These are phyloP conservation scores for Fomes fomentarius DNA, from an alignment of 1,284 basidiomycete species.

Conservation along the genomic window DNA sequence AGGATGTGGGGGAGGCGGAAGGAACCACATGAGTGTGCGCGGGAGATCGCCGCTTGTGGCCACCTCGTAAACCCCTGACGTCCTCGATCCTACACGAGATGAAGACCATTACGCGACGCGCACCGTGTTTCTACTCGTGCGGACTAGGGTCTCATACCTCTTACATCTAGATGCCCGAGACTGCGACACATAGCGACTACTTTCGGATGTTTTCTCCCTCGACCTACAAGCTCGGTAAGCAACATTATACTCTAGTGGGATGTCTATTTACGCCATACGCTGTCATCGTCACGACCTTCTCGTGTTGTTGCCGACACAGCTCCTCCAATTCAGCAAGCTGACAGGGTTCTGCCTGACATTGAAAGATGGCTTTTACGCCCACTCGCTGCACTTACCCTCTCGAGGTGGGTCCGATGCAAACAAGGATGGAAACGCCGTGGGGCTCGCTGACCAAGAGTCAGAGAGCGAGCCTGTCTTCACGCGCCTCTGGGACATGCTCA, in stretches of 20 bases:
- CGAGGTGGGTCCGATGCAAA: conserved; percentile 44
- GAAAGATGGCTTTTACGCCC: conserved; percentile 62
- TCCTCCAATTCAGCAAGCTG: conserved; percentile 67
- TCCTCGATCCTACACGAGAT: too few relatives aligned
- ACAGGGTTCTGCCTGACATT: conserved; percentile 60
- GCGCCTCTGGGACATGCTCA: conserved; percentile 70
- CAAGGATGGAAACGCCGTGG: conserved; percentile 18
- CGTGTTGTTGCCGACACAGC: conserved; percentile 39
- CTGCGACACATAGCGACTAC: conserved; percentile 61
- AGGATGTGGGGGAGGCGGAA: too few relatives aligned
- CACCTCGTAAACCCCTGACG: too few relatives aligned
- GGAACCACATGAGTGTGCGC: too few relatives aligned
- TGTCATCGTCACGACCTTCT: neutral
- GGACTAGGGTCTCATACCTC: too few relatives aligned
- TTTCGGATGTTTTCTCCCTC: conserved; percentile 61
- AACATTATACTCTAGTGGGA: conserved; percentile 11
- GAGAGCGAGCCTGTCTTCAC: conserved; percentile 44
- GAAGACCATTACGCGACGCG: too few relatives aligned
- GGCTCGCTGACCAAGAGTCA: conserved; percentile 22
- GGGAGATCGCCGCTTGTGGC: too few relatives aligned
- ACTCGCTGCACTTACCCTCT: conserved; percentile 51
- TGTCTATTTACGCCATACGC: neutral
- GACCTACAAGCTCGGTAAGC: conserved; percentile 60
- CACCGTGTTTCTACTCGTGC: too few relatives aligned
- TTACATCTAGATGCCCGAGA: conserved; percentile 58